Base-by-base conservation (phyloP, 1,139 yeast species). In the Candida tunisiensis region DNA sequence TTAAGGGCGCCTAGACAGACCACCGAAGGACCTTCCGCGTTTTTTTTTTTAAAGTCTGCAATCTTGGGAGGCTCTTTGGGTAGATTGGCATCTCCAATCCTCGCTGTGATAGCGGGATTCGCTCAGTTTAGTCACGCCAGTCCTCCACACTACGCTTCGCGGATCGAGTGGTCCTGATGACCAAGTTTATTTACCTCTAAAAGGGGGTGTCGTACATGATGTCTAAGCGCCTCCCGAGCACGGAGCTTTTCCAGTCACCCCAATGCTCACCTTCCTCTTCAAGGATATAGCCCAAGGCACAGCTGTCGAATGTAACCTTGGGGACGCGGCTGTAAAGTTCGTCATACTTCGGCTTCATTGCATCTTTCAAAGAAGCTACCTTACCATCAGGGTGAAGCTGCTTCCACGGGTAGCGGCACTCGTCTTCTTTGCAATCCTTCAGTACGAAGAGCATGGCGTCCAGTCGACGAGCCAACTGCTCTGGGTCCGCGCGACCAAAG, bases 371-470 rank as follows among this genome's bases (percentile, higher is more conserved):
- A 8, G 22, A 11, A 4, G 9, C 13, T 8, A 20, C 22, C 14
- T 10, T 13, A 15, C 17, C 16, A 8, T 6, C 21, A 4, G 18
- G 20, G 7, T 24, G 21, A 7, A 28, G 15, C 14, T 15, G 22
- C 8, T 13, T 7, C 31, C 31, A 28, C n/a, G 31, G 31, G 8
- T 16, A n/a, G 10, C 16, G 19, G 19, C 31, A 28, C n/a, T 25
- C 17, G 11, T 18, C 25, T 18, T 23, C 31, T n/a, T 21, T 20
- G 19, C 31, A 28, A 8, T 27, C 25, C 25, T 28, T 28, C 11
- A 25, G 17, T 10, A 28, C 27, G 15, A 28, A 17, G 5, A 28
- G 24, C 6, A 28, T 23, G 4, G 28, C 18, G 23, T 28, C 31
- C 11, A 28, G 24, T 4, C 31, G 26, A 8, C 12, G 23, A 16